Evolutionary conservation across 2,329 filamentous ascomycete genomes (phyloP).

Genomic region (Fusarium euwallaceae): DNA sequence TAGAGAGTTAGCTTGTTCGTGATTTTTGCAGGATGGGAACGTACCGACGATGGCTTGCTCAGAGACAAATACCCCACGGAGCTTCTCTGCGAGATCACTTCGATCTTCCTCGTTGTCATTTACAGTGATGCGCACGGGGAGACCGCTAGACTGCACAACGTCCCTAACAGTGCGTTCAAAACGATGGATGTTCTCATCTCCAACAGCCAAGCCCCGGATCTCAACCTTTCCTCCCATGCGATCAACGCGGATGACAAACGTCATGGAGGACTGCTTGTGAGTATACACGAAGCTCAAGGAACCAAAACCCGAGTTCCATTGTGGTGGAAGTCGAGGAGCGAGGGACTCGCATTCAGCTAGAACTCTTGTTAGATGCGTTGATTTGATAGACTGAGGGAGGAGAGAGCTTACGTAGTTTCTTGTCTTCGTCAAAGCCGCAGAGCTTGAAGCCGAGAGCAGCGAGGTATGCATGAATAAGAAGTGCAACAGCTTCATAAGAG

Average conservation of each 20-base stretch:
- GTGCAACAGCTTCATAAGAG: slow-evolving; percentile 84
- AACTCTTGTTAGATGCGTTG: slow-evolving; percentile 14
- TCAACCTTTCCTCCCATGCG: slow-evolving; percentile 88
- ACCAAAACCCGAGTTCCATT: slow-evolving; percentile 83
- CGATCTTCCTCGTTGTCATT: slow-evolving; percentile 63
- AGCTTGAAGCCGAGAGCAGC: slow-evolving; percentile 83
- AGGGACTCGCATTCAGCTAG: slow-evolving; percentile 64
- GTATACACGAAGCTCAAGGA: slow-evolving; percentile 88
- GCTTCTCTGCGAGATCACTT: slow-evolving; percentile 60
- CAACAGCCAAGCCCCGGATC: slow-evolving; percentile 81
- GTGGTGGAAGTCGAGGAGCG: slow-evolving; percentile 74
- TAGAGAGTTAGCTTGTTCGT: slow-evolving; percentile 7
- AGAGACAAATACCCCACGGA: slow-evolving; percentile 79
- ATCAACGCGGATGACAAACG: slow-evolving; percentile 85
- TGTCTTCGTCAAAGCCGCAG: slow-evolving; percentile 86
- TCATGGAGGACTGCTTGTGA: slow-evolving; percentile 86
- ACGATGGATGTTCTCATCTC: slow-evolving; percentile 83
- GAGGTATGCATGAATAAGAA: slow-evolving; percentile 89
- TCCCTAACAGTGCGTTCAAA: slow-evolving; percentile 81
- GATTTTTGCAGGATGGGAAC: not conserved
- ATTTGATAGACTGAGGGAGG: not conserved
- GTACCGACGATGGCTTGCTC: slow-evolving; percentile 70
- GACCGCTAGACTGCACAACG: slow-evolving; percentile 72
- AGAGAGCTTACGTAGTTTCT: slow-evolving; percentile 71
- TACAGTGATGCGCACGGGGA: slow-evolving; percentile 69